Percentiles rank a stretch among this genome's conserved stretches.
Conservation (phyloP, 805 yeast genomes). For the Jamesozyma lodderae region DNA sequence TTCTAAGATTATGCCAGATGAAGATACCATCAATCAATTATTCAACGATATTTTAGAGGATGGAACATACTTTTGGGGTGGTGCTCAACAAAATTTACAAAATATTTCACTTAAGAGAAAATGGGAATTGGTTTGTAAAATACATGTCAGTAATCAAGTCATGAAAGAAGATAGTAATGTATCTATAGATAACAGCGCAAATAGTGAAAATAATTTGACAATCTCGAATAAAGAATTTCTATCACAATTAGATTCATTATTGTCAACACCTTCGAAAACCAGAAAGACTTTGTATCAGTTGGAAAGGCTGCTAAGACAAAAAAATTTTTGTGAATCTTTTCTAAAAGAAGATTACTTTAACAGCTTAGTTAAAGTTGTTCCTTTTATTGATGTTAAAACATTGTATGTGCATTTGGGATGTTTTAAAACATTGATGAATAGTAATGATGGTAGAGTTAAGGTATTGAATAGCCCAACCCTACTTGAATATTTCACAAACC, state of each 20-base stretch:
- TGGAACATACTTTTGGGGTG: slow-evolving; percentile 23
- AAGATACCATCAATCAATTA: slow-evolving; percentile 13
- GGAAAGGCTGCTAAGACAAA: slow-evolving; percentile 22
- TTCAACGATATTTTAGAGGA: slow-evolving; percentile 18
- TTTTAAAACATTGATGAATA: slow-evolving; percentile 21
- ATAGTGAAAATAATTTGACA: not conserved
- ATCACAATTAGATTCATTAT: slow-evolving; percentile 1
- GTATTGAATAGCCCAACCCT: slow-evolving; percentile 10
- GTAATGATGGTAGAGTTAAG: slow-evolving; percentile 11
- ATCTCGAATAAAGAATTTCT: not conserved
- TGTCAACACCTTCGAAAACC: slow-evolving; percentile 5
- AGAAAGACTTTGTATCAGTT: slow-evolving; percentile 18
- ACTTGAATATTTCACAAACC: slow-evolving; percentile 12
- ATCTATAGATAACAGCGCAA: not conserved
- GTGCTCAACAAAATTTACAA: slow-evolving; percentile 18
- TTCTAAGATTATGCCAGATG: slow-evolving; percentile 14
- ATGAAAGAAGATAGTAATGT: not conserved
- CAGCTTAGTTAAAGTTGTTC: slow-evolving; percentile 8
- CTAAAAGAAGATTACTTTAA: slow-evolving; percentile 11
- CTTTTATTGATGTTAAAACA: not conserved
- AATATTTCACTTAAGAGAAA: slow-evolving; percentile 20
- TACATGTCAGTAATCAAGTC: slow-evolving; percentile 2
- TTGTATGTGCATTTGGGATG: slow-evolving; percentile 23
- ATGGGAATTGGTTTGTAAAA: slow-evolving; percentile 26
- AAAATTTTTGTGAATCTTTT: slow-evolving; percentile 12